A percentile compares a stretch with the other conserved stretches of the same genome.
These are phyloP conservation scores for Mucor plumbeus DNA, from an alignment of 371 early-diverging fungal species.

Conservation along the genomic window DNA sequence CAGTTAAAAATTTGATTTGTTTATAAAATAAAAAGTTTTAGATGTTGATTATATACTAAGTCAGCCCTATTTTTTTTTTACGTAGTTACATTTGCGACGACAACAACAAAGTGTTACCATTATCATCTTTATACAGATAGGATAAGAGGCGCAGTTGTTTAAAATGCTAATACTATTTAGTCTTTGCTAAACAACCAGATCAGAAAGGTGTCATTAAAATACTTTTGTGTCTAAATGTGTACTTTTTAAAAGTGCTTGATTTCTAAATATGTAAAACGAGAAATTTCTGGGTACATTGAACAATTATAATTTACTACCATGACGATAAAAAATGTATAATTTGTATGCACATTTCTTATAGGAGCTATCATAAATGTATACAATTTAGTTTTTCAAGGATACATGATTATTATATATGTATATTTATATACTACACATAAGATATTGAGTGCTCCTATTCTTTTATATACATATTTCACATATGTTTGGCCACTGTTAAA, in stretches of 20 bases:
- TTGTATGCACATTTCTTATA: neutral
- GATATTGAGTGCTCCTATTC: neutral
- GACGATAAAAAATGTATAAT: neutral
- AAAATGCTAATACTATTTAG: neutral
- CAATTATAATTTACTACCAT: slow-evolving; percentile 1
- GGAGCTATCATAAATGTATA: neutral
- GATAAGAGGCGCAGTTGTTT: neutral
- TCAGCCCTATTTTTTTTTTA: neutral
- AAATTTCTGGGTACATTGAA: slow-evolving; percentile 4
- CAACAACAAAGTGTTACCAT: neutral
- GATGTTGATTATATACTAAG: neutral
- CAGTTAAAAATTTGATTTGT: neutral
- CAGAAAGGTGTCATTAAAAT: neutral
- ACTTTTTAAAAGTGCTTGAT: neutral
- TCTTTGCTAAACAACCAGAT: neutral
- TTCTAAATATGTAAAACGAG: neutral
- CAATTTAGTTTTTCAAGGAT: too few relatives aligned
- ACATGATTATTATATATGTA: neutral
- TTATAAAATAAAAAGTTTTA: neutral
- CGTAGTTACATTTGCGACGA: too few relatives aligned
- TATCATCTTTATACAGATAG: neutral
- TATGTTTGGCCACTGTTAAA: neutral
- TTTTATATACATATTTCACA: neutral
- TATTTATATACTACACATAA: neutral
- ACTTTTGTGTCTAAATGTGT: too few relatives aligned